phyloP scores from a whole-genome alignment of 208 protist genomes.

The Leishmania braziliensis region DNA sequence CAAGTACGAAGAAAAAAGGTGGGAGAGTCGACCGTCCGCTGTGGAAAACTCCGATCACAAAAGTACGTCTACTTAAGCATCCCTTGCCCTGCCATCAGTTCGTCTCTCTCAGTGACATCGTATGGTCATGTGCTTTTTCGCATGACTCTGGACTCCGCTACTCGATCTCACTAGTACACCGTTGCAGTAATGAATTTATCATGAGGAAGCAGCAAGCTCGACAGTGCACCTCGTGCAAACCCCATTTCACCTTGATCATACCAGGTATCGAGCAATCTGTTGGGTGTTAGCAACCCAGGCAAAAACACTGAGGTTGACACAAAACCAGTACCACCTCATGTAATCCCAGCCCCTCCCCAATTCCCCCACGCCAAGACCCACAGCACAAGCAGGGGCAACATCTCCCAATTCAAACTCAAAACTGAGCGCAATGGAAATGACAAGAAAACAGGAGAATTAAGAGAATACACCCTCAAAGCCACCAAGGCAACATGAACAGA shows the following conservation, averaged over 20 bases:
- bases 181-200: background rate
- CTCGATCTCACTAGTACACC: background rate
- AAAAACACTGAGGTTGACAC: background rate
- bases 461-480: too few species aligned
- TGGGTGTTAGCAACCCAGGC: background rate
- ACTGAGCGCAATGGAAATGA: background rate
- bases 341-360: background rate
- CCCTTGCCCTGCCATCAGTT: background rate
- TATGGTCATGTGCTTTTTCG: background rate
- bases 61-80: background rate
- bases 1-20: background rate
- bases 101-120: background rate
- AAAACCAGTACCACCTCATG: background rate
- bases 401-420: background rate
- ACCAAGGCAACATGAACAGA: background rate
- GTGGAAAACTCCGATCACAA: background rate
- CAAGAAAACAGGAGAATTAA: background rate
- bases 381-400: background rate
- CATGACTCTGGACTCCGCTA: background rate
- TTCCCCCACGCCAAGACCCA: background rate
- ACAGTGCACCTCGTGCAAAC: background rate
- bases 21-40: background rate
- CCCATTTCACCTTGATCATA: background rate
- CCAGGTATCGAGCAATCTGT: background rate
- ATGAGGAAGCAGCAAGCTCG: background rate